A percentile compares a stretch with the other conserved stretches of the same genome.
These are phyloP conservation scores for Tympanopsis confertula DNA, from an alignment of 2,329 filamentous ascomycete genomes.

Conservation along the genomic window DNA sequence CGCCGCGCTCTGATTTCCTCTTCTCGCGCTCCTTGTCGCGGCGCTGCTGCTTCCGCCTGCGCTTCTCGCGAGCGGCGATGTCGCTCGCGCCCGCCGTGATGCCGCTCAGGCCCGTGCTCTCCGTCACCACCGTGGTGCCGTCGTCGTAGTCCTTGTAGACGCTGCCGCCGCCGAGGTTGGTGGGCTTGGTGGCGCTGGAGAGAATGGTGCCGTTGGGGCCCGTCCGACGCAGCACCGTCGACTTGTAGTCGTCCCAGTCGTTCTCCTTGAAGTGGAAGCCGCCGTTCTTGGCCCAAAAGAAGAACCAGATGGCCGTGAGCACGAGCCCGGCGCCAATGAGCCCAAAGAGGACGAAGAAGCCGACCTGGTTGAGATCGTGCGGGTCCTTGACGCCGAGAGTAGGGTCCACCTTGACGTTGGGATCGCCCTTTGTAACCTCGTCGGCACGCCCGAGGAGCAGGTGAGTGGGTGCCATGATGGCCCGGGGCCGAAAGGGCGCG, in stretches of 20 bases:
- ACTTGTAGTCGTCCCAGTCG: slow-evolving; percentile 98
- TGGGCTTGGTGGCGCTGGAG: slow-evolving; percentile 70
- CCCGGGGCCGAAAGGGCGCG: too few relatives aligned
- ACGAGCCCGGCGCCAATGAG: slow-evolving; percentile 71
- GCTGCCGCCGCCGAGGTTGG: slow-evolving; percentile 76
- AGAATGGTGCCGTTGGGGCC: slow-evolving; percentile 82
- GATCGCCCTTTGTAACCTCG: slow-evolving; percentile 5
- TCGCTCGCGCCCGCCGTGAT: slow-evolving; percentile 42
- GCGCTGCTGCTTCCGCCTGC: slow-evolving; percentile 33
- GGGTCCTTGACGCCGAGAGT: slow-evolving; percentile 37
- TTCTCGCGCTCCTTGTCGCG: slow-evolving; percentile 20
- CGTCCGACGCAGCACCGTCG: slow-evolving; percentile 77
- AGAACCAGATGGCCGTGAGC: slow-evolving; percentile 79
- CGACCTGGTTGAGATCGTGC: slow-evolving; percentile 49
- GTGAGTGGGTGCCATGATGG: too few relatives aligned
- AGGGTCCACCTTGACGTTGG: slow-evolving; percentile 22
- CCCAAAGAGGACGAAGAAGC: slow-evolving; percentile 76
- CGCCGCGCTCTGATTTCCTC: slow-evolving; percentile 17
- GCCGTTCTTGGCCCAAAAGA: slow-evolving; percentile 95
- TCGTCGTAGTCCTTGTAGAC: slow-evolving; percentile 64
- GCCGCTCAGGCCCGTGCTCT: slow-evolving; percentile 22
- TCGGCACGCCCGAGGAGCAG: too few relatives aligned
- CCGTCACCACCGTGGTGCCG: slow-evolving; percentile 23
- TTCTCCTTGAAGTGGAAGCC: slow-evolving; percentile 75
- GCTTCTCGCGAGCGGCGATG: slow-evolving; percentile 39